Evolutionary conservation across 164 flowering plant species (phyloP), one percentile per base, ranked within the genome.

Genomic region (Stephania cephalantha): DNA sequence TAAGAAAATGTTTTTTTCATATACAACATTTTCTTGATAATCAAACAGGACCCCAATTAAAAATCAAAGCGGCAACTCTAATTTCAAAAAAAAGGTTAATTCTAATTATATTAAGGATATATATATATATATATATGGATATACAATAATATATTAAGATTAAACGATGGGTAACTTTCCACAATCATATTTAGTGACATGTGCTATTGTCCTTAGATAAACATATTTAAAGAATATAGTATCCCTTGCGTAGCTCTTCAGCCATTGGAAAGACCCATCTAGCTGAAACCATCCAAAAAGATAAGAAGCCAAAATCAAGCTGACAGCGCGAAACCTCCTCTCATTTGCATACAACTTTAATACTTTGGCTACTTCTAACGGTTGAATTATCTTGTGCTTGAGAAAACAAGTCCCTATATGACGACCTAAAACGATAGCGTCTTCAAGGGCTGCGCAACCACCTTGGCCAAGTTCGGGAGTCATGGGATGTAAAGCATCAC

Each of bases 401-500:
- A 17, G 30, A 22, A 52, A 46, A 1, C 71, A 63, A 1, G 70
- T 70, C 29, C 77, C 79, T 0, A 80, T 74, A 11, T 74, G 73
- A 11, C 77, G 71, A 9, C 71, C 82, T 7, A 77, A 46, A 20
- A 80, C 67, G 1, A 77, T 70, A 5, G 78, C 82, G 67, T 80
- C 82, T 72, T 80, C 82, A 65, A 80, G 45, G n/a, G 82, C 75
- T 0, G 73, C 1, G 58, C 82, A 70, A 8, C 82, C 82, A n/a
- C 82, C 82, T 71, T 80, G 82, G 6, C 77, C 79, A 12, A 80
- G 29, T 66, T 80, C 79, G 2, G 79, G 77, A 31, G 82, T 80
- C 82, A 80, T 80, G 0, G 82, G 79, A 55, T 80, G 82, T 77
- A 80, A 65, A 2, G 79, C 78, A 68, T 77, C 78, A 1, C 78